Percentiles rank a stretch among this genome's conserved stretches.
Evolutionary conservation across 2,329 filamentous ascomycete genomes (phyloP).

Genomic region (Rutstroemia sp.): DNA sequence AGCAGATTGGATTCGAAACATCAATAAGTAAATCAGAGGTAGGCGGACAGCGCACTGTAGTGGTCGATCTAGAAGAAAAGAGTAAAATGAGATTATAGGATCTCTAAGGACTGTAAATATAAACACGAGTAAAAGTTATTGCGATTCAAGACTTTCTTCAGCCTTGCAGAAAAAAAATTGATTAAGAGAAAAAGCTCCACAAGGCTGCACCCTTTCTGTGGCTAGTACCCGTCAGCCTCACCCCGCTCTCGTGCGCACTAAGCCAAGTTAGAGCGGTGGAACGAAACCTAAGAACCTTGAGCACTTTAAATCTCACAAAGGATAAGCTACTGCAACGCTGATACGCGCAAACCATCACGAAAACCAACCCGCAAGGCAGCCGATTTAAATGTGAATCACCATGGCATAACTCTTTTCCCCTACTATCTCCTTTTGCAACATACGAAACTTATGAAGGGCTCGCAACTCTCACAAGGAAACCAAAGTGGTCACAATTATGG

Average conservation of each 20-base stretch:
- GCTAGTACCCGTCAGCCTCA: no score
- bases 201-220: neutral
- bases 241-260: no score
- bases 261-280: no score
- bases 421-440: neutral
- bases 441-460: neutral
- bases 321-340: no score
- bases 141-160: neutral
- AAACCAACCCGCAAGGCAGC: no score
- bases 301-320: no score
- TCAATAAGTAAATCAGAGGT: constrained; percentile 9
- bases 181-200: neutral
- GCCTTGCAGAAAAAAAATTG: neutral
- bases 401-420: neutral
- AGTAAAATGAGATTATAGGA: neutral
- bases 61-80: neutral
- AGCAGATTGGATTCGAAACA: constrained; percentile 16
- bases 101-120: neutral
- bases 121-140: neutral
- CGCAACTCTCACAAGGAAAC: neutral
- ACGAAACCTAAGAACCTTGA: no score
- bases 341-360: no score
- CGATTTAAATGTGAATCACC: no score
- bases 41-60: neutral
- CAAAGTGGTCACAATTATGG: constrained; percentile 18